Percentiles rank a stretch among this genome's conserved stretches.
Conservation (phyloP, 2,329 filamentous ascomycete genomes). For the Sarocladium kiliense region DNA sequence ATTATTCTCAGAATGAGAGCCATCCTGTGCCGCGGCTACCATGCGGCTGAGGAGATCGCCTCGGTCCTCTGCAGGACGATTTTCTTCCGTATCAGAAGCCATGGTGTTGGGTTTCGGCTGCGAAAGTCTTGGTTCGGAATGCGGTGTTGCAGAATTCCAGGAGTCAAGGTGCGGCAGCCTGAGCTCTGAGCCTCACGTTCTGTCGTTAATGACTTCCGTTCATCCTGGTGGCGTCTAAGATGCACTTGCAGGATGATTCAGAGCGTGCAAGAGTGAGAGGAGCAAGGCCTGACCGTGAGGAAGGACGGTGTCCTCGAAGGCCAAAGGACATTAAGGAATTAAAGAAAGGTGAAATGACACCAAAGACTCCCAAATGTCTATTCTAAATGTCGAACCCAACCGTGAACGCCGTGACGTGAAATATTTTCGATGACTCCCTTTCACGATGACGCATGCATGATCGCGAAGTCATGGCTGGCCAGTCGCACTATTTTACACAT, state of each 20-base stretch:
- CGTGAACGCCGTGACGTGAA: neutral
- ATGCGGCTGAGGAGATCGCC: slow-evolving; percentile 12
- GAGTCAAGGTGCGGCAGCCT: too few species aligned
- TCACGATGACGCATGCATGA: slow-evolving; percentile 9
- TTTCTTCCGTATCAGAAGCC: slow-evolving; percentile 10
- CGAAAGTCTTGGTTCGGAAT: too few species aligned
- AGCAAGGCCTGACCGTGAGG: neutral
- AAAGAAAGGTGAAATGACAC: too few species aligned
- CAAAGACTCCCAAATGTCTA: neutral
- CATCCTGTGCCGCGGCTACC: slow-evolving; percentile 14
- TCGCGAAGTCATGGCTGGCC: neutral
- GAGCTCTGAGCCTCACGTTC: too few species aligned
- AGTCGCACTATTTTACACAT: neutral
- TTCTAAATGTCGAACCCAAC: neutral
- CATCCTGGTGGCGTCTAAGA: too few species aligned
- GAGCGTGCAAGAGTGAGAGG: too few species aligned
- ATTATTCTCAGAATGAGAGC: neutral
- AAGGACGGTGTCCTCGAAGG: too few species aligned
- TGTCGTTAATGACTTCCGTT: too few species aligned
- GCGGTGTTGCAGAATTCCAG: too few species aligned
- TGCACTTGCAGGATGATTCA: too few species aligned
- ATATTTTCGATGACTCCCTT: neutral
- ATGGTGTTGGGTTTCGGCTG: slow-evolving; percentile 7
- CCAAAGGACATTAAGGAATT: neutral
- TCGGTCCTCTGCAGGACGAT: neutral